phyloP scores from a whole-genome alignment of 225 moss, liverwort and hornwort species.

The Pseudisothecium myosuroides region DNA sequence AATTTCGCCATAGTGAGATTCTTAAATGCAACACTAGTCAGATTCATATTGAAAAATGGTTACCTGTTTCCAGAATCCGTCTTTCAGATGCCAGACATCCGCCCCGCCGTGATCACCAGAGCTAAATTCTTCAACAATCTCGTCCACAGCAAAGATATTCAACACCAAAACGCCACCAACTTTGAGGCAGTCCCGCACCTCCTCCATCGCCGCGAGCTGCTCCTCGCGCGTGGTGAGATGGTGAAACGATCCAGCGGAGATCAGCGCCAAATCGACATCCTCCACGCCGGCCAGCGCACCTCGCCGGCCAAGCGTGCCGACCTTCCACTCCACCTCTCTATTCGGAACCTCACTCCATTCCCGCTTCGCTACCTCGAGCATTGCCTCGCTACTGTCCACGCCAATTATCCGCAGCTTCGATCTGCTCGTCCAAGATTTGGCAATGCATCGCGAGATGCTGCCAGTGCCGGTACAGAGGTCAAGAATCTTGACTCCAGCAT shows the following conservation, averaged over 20 bases:
- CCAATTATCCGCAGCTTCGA: slow-evolving; percentile 6
- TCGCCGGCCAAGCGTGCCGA: slow-evolving; percentile 8
- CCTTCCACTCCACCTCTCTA: slow-evolving; percentile 20
- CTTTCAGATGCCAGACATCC: slow-evolving; percentile 23
- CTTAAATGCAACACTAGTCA: background rate
- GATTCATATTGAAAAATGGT: background rate
- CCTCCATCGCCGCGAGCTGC: slow-evolving; percentile 24
- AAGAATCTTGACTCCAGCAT: slow-evolving; percentile 7
- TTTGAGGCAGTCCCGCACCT: slow-evolving; percentile 14
- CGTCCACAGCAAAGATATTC: slow-evolving; percentile 31
- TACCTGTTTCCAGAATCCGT: slow-evolving; percentile 38
- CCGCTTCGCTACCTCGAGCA: slow-evolving; percentile 13
- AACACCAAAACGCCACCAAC: slow-evolving; percentile 14
- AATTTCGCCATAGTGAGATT: background rate
- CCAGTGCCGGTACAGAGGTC: slow-evolving; percentile 40
- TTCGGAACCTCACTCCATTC: slow-evolving; percentile 1
- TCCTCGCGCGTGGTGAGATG: slow-evolving; percentile 29
- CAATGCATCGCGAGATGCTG: slow-evolving; percentile 11
- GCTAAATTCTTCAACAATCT: slow-evolving; percentile 26
- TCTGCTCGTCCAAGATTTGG: slow-evolving; percentile 6
- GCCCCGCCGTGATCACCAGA: slow-evolving; percentile 1
- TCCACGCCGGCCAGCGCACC: slow-evolving; percentile 13
- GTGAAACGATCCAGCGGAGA: slow-evolving; percentile 36
- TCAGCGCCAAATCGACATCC: slow-evolving; percentile 10
- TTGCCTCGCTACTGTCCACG: slow-evolving; percentile 30